These are phyloP conservation scores for Candida ficus DNA, from an alignment of 805 yeast genomes.

Conservation along the genomic window DNA sequence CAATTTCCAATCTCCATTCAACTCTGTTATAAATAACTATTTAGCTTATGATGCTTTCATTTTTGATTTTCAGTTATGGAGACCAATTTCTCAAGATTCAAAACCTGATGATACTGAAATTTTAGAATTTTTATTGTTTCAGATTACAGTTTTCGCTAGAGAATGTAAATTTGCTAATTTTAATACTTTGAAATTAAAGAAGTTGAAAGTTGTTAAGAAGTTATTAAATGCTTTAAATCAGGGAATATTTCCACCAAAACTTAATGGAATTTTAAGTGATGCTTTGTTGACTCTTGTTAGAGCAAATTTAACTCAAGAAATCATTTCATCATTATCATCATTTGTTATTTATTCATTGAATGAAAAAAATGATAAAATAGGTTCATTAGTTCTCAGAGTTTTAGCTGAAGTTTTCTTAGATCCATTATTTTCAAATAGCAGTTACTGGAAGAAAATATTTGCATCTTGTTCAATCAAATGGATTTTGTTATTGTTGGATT, in stretches of 20 bases:
- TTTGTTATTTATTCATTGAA: constrained; percentile 46
- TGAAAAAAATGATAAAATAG: constrained; percentile 24
- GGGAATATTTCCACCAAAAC: constrained; percentile 26
- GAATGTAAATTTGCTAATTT: constrained; percentile 45
- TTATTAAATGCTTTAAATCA: constrained; percentile 25
- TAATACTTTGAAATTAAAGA: constrained; percentile 48
- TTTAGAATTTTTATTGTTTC: constrained; percentile 49
- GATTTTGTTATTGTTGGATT: constrained; percentile 50
- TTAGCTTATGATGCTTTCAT: constrained; percentile 53
- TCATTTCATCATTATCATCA: constrained; percentile 45
- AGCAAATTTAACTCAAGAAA: constrained; percentile 48
- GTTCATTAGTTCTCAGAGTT: constrained; percentile 28
- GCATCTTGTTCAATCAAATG: constrained; percentile 62
- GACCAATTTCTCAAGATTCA: constrained; percentile 16
- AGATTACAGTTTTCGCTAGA: constrained; percentile 49
- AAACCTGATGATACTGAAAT: constrained; percentile 33
- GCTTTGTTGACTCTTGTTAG: constrained; percentile 37
- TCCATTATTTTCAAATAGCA: constrained; percentile 34
- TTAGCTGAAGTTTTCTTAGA: constrained; percentile 29
- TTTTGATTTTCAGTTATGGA: constrained; percentile 61
- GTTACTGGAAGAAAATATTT: constrained; percentile 42
- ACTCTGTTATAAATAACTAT: constrained; percentile 53
- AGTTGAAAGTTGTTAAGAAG: constrained; percentile 42
- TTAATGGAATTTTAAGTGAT: constrained; percentile 31
- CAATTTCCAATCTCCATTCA: constrained; percentile 41